Conservation (phyloP, 805 yeast genomes). For the Pichia thaimueangensis region DNA sequence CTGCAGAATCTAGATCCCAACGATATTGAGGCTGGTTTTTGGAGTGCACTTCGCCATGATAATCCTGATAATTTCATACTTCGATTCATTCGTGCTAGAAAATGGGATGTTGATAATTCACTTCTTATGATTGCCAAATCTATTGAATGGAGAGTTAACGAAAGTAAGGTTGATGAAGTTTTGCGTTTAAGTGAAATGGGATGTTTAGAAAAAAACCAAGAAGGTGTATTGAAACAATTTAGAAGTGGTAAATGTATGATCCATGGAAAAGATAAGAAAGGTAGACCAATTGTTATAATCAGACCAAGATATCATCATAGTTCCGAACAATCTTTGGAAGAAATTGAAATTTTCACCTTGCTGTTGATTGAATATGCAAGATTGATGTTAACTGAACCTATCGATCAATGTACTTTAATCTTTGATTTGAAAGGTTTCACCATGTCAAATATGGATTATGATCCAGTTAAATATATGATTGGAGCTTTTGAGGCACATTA, state of each 20-base stretch:
- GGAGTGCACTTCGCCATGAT: conserved; percentile 66
- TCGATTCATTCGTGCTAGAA: conserved; percentile 80
- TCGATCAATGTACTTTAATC: conserved; percentile 74
- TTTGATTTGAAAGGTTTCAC: conserved; percentile 86
- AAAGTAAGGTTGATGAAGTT: conserved; percentile 53
- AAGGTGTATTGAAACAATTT: conserved; percentile 50
- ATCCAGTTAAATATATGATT: conserved; percentile 84
- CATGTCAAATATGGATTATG: conserved; percentile 87
- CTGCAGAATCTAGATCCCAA: conserved; percentile 47
- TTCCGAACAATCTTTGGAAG: conserved; percentile 59
- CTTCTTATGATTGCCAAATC: conserved; percentile 68
- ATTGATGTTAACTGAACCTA: conserved; percentile 63
- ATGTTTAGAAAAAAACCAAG: conserved; percentile 35
- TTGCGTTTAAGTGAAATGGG: conserved; percentile 69
- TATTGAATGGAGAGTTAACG: conserved; percentile 66
- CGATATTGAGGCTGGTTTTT: conserved; percentile 44
- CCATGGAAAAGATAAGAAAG: conserved; percentile 64
- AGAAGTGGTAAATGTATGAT: conserved; percentile 65
- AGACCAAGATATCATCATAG: conserved; percentile 74
- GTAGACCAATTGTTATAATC: conserved; percentile 76
- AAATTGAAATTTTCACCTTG: conserved; percentile 69
- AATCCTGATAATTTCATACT: conserved; percentile 72
- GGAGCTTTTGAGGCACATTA: conserved; percentile 92
- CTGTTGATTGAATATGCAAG: conserved; percentile 78
- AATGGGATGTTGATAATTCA: conserved; percentile 68